Base-by-base conservation (phyloP, 164 flowering plant species). In the Aristolochia contorta region DNA sequence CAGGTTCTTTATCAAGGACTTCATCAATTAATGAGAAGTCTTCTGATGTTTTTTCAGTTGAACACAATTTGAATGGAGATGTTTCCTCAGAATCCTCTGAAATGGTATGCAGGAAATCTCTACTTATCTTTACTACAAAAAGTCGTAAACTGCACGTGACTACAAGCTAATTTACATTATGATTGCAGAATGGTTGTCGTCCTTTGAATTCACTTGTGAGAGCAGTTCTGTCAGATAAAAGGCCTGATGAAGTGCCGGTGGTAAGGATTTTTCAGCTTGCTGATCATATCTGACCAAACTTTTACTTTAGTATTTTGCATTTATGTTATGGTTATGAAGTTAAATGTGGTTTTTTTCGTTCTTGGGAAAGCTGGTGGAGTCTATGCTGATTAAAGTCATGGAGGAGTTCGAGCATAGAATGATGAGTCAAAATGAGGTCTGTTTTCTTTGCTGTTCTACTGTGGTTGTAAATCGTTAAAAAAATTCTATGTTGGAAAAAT, bases 181-280 rank as follows among this genome's bases (percentile, higher is more conserved):
- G 14, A 0, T 22, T 59, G 67, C 90, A 88, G 96, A 59, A 49
- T 25, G 9, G 75, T 25, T 71, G 87, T 21, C 72, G 71, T 62
- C 78, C 93, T 43, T 55, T 91, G 69, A 76, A 82, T 65, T 70
- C 54, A 64, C 97, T 94, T 63, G 82, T 91, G 51, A 91, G 84
- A 47, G 80, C 93, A 27, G 61, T 79, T 66, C 75, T 94, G 48
- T 67, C 71, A 49, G 91, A 91, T 70, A 91, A 80, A 79, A 91
- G 80, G 75, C 90, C 96, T 57, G 97, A 94, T 63, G 99, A 94
- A 76, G 80, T 91, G 65, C 95, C 96, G 52, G 74, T 37, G 66
- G 99, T 94, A 81, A 69, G 91, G 6, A 56, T 27, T 50, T 46
- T 61, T 37, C 43, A 37, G 43, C 9, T 37, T 37, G 43, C 43